Conservation (phyloP, 441 rosid genomes). For the Erodium moschatum region DNA sequence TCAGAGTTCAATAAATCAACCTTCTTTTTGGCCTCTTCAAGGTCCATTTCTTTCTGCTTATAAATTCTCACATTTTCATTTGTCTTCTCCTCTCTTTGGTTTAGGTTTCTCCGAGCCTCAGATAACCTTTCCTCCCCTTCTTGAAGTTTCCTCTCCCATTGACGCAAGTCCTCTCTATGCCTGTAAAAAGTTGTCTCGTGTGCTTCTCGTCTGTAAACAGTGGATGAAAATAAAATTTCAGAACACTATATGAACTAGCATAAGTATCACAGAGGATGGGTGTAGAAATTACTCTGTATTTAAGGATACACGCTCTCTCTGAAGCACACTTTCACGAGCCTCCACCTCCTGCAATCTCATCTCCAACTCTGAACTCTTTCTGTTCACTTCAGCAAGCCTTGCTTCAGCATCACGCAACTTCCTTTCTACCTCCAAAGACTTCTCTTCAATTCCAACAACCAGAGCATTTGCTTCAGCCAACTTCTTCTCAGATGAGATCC, state of each 20-base stretch:
- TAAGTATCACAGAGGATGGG: conserved; percentile 16
- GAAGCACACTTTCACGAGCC: conserved; percentile 51
- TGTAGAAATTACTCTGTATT: conserved; percentile 48
- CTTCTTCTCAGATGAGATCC: conserved; percentile 50
- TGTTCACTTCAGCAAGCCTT: conserved; percentile 53
- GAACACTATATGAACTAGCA: conserved; percentile 1
- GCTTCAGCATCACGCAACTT: conserved; percentile 44
- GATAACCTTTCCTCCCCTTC: conserved; percentile 38
- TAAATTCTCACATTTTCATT: conserved; percentile 40
- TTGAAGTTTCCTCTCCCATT: conserved; percentile 60
- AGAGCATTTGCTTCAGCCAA: conserved; percentile 54
- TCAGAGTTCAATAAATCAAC: conserved; percentile 37
- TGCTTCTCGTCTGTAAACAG: conserved; percentile 61
- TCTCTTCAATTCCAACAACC: conserved; percentile 47
- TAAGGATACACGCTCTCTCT: conserved; percentile 57
- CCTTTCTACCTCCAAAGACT: conserved; percentile 47
- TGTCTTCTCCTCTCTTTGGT: conserved; percentile 44
- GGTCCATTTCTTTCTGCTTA: conserved; percentile 43
- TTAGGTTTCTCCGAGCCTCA: conserved; percentile 45
- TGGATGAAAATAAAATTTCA: conserved; percentile 17
- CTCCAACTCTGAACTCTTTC: conserved; percentile 58
- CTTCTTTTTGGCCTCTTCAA: conserved; percentile 47
- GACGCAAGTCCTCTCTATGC: conserved; percentile 63
- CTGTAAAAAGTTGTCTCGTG: conserved; percentile 51
- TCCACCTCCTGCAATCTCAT: conserved; percentile 58